Conservation (phyloP, 306 rosid species). For the Quillaja saponaria region DNA sequence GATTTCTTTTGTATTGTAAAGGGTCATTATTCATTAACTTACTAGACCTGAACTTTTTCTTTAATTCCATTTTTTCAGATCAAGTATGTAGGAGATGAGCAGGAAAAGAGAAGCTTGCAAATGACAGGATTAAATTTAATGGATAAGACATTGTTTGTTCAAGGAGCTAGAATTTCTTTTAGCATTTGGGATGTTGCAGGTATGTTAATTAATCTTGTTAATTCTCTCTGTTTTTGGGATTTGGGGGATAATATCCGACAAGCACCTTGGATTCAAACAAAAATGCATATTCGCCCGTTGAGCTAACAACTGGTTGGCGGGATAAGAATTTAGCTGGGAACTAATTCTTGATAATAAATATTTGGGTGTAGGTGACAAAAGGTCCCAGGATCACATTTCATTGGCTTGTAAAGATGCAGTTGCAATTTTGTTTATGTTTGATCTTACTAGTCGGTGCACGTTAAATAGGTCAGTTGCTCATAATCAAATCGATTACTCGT, state of each 20-base stretch:
- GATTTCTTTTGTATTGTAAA: too few species aligned
- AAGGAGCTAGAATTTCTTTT: constrained; percentile 79
- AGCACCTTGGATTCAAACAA: too few species aligned
- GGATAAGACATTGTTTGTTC: constrained; percentile 74
- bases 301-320: too few species aligned
- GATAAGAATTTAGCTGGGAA: neutral
- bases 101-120: constrained; percentile 61
- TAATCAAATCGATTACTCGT: neutral
- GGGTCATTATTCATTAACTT: neutral
- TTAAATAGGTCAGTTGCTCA: constrained; percentile 52
- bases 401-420: constrained; percentile 96
- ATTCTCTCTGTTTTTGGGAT: constrained; percentile 8
- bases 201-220: constrained; percentile 23
- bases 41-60: neutral
- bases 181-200: constrained; percentile 94
- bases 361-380: constrained; percentile 55
- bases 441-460: constrained; percentile 89
- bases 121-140: constrained; percentile 84
- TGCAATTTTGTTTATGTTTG: constrained; percentile 91
- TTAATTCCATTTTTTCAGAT: constrained; percentile 39
- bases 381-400: constrained; percentile 71
- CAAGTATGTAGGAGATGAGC: constrained; percentile 87
- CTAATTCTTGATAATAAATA: constrained; percentile 12
- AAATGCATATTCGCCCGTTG: too few species aligned
- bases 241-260: too few species aligned